Base-by-base conservation (phyloP, 108 stramenopile genomes). In the Skeletonema menzelii region DNA sequence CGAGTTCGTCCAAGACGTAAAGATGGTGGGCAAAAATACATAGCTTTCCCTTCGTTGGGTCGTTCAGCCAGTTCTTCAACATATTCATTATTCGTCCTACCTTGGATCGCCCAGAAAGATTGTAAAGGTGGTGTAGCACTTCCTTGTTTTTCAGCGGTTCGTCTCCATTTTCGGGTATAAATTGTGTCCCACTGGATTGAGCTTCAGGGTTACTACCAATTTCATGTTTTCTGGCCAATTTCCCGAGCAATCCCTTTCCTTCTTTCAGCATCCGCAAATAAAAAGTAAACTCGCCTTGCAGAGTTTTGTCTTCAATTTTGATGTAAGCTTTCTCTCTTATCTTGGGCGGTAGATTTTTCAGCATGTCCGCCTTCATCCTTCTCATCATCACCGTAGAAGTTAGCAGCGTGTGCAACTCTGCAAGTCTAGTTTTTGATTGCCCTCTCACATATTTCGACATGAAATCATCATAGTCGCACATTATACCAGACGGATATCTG, bases 21-120 rank as follows among this genome's bases (percentile, higher is more conserved):
- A 91, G 79, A 75, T 99, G 99, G 68, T 99, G 99, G 2, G 97
- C 97, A 67, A 99, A 99, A 17, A 99, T 89, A 70, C 97, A 95
- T 1, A 98, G 75, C 65, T 98, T 98, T 4, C 93, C 94, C 49
- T 83, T 87, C 40, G 93, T 82, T 28, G 90, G 85, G 56, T 96
- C 94, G 12, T 82, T 65, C 17, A 93, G 61, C 90, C 88, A 92
- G 24, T 75, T 67, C 57, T 81, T 80, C 14, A 97, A 73, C 78
- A 93, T 83, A 12, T 84, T 67, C 8, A 75, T 66, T 28, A 98
- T 79, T 20, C 82, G 59, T 5, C 84, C 85, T 27, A 97, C 78
- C 64, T 99, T 99, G 35, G 90, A 85, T 53, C 82, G 69, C 0
- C 95, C 97, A 8, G 96, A 93, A 6, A 91, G 69, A 10, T 82